Evolutionary conservation across 108 stramenopile species (phyloP).

Genomic region (Aureococcus anophagefferens): DNA sequence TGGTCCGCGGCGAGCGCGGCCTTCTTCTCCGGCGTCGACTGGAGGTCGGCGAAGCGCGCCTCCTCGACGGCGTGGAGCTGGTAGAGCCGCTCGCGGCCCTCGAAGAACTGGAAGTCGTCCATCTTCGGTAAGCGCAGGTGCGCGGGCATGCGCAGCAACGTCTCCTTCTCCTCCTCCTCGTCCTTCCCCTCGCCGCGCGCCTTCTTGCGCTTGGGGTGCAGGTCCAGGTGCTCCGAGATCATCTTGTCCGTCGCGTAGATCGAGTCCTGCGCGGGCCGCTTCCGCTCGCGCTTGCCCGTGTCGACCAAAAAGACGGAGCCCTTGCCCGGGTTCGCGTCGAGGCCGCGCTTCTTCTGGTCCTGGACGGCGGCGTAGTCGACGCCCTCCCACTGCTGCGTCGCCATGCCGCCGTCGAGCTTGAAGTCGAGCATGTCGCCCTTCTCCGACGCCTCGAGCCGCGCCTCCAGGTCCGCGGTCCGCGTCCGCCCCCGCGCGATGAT

Average conservation of each 20-base stretch:
- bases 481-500: constrained; percentile 80
- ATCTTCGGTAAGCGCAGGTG: constrained; percentile 65
- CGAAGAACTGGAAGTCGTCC: constrained; percentile 91
- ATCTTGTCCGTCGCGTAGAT: constrained; percentile 40
- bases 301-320: not conserved
- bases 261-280: not conserved
- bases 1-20: constrained; percentile 47
- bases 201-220: not conserved
- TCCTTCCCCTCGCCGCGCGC: constrained; percentile 15
- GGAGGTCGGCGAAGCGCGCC: constrained; percentile 59
- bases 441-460: constrained; percentile 78
- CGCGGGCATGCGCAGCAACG: constrained; percentile 65
- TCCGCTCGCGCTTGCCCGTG: not conserved
- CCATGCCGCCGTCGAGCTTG: constrained; percentile 75
- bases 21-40: constrained; percentile 61
- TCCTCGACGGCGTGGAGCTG: constrained; percentile 68
- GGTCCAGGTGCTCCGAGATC: constrained; percentile 18
- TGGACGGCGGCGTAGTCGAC: not conserved
- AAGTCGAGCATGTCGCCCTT: constrained; percentile 90
- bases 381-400: constrained; percentile 77
- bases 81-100: constrained; percentile 59
- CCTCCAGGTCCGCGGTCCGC: constrained; percentile 75
- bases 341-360: constrained; percentile 20
- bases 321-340: no score
- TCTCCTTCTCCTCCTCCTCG: constrained; percentile 54